These are phyloP conservation scores for Colletotrichum sojae DNA, from an alignment of 2,329 filamentous ascomycete species.

Conservation along the genomic window DNA sequence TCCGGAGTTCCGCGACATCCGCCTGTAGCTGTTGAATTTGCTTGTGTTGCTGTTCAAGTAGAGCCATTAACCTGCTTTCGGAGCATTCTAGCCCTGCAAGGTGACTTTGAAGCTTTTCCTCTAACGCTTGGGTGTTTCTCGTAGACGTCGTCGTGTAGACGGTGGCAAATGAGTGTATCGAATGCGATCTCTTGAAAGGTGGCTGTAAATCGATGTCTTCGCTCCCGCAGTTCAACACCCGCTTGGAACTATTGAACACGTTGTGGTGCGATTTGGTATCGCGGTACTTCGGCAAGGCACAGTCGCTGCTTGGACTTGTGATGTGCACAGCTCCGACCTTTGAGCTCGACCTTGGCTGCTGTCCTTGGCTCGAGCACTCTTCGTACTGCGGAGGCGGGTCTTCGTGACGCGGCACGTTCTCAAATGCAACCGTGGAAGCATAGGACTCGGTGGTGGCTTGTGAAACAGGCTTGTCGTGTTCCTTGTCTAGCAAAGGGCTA, in stretches of 20 bases:
- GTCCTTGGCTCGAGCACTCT: background rate
- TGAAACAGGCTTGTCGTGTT: too few species aligned
- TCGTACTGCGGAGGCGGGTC: slow-evolving; percentile 20
- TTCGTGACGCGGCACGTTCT: slow-evolving; percentile 6
- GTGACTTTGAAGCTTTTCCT: background rate
- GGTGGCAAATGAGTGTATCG: background rate
- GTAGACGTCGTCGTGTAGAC: background rate
- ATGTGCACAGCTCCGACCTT: background rate
- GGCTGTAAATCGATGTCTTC: background rate
- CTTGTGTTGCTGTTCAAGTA: background rate
- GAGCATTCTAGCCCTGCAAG: background rate
- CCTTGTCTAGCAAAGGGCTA: background rate
- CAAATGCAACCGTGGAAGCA: slow-evolving; percentile 11
- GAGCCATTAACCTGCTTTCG: background rate
- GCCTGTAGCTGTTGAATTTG: background rate
- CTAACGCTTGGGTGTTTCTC: too few species aligned
- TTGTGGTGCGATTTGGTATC: background rate
- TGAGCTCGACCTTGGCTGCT: background rate
- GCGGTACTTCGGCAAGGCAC: background rate
- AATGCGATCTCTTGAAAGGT: slow-evolving; percentile 1
- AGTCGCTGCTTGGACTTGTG: background rate
- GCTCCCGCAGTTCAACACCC: background rate
- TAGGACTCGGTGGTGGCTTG: background rate
- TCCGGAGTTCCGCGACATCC: too few species aligned
- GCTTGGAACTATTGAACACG: background rate